Evolutionary conservation across 1,284 basidiomycete species (phyloP).

Genomic region (Lentinula novae-zelandiae): DNA sequence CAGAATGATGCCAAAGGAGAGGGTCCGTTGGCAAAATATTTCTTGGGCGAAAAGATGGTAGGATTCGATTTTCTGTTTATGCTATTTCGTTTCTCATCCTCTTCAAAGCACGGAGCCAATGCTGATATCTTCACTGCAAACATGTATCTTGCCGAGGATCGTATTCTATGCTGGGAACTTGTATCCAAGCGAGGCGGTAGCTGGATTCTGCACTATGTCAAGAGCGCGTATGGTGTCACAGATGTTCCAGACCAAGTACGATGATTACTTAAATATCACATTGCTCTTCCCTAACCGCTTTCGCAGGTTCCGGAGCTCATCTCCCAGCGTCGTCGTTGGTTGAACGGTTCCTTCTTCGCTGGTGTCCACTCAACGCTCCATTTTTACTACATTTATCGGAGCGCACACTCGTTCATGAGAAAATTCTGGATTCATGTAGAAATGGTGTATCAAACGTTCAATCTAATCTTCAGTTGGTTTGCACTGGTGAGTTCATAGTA

Average conservation of each 20-base stretch:
- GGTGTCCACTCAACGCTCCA: conserved; percentile 88
- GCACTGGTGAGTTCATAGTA: conserved; percentile 52
- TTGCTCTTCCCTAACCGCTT: background rate
- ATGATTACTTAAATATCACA: background rate
- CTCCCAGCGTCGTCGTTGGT: conserved; percentile 90
- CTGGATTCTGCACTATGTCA: conserved; percentile 94
- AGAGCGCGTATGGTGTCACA: conserved; percentile 88
- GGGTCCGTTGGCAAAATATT: conserved; percentile 92
- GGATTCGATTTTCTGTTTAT: conserved; percentile 16
- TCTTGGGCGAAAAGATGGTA: conserved; percentile 89
- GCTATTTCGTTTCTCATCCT: background rate
- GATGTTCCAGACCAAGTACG: conserved; percentile 83
- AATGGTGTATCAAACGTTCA: conserved; percentile 88
- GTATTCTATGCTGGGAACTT: conserved; percentile 92
- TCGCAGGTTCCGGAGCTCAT: conserved; percentile 80
- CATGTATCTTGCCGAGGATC: conserved; percentile 69
- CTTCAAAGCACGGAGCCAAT: conserved; percentile 67
- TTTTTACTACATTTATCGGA: conserved; percentile 91
- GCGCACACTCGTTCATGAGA: conserved; percentile 77
- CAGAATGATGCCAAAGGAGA: conserved; percentile 83
- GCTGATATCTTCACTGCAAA: conserved; percentile 92
- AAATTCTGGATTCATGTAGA: conserved; percentile 96
- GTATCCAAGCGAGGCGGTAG: conserved; percentile 83
- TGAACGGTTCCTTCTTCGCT: conserved; percentile 97
- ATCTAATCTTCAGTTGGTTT: conserved; percentile 92